Conservation (phyloP, 1,284 basidiomycete genomes). For the Melampsora larici-populina region DNA sequence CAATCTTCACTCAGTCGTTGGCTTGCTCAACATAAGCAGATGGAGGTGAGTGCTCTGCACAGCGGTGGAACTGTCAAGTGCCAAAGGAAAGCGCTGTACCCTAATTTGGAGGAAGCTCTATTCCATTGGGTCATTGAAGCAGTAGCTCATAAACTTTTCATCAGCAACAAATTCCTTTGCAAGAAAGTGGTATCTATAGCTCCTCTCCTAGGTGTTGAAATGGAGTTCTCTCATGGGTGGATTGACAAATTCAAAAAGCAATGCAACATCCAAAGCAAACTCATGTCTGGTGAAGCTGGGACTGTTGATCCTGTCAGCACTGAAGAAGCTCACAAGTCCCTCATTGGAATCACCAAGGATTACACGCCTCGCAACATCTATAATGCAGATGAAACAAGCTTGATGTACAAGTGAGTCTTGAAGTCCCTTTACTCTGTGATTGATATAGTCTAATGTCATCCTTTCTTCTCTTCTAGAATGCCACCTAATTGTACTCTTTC, state of each 20-base stretch:
- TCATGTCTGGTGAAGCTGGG: background rate
- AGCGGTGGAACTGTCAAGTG: background rate
- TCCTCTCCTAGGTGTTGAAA: conserved; percentile 50
- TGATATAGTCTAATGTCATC: no score
- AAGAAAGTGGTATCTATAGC: conserved; percentile 27
- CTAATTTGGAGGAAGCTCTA: conserved; percentile 53
- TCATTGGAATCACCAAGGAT: background rate
- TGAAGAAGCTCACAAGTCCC: background rate
- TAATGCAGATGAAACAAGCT: background rate
- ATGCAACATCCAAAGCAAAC: background rate
- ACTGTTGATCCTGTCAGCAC: background rate
- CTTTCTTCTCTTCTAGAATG: background rate
- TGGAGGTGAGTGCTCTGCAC: background rate
- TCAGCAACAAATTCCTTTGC: conserved; percentile 53
- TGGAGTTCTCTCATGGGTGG: conserved; percentile 44
- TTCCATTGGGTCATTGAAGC: conserved; percentile 52
- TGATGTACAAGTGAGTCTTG: background rate
- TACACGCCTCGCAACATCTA: background rate
- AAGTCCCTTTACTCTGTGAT: background rate
- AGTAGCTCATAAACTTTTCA: conserved; percentile 49
- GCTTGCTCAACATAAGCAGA: background rate
- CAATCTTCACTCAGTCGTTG: background rate
- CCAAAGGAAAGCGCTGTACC: conserved; percentile 28
- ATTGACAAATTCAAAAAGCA: conserved; percentile 1
- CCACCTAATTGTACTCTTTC: background rate